Evolutionary conservation across 2,329 filamentous ascomycete species (phyloP).

Genomic region (Esteya vermicola): DNA sequence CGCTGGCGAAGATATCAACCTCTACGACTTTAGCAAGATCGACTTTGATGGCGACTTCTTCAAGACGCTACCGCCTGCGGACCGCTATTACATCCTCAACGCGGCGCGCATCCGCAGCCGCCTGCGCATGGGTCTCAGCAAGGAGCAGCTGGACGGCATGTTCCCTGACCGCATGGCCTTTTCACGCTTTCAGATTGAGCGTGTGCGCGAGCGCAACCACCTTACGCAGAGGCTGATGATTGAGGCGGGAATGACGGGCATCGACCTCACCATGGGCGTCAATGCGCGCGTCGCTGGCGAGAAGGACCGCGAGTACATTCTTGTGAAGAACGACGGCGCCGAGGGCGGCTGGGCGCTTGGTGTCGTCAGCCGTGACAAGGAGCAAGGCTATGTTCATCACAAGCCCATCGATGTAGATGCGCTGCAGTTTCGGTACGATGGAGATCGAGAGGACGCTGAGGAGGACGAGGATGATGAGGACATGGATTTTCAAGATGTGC

Average conservation of each 20-base stretch:
- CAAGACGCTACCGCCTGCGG: slow-evolving; percentile 71
- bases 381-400: slow-evolving; percentile 61
- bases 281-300: slow-evolving; percentile 66
- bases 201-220: slow-evolving; percentile 84
- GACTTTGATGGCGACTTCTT: slow-evolving; percentile 97
- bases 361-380: slow-evolving; percentile 75
- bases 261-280: slow-evolving; percentile 54
- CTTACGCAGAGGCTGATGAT: slow-evolving; percentile 91
- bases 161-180: slow-evolving; percentile 97
- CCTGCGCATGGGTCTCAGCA: slow-evolving; percentile 88
- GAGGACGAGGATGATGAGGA: slow-evolving; percentile 52
- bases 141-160: slow-evolving; percentile 92
- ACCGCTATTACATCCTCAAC: slow-evolving; percentile 95
- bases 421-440: slow-evolving; percentile 40
- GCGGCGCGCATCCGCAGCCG: slow-evolving; percentile 78
- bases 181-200: slow-evolving; percentile 88
- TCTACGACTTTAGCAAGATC: slow-evolving; percentile 97
- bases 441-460: slow-evolving; percentile 50
- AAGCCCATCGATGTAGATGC: slow-evolving; percentile 88
- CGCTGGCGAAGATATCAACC: slow-evolving; percentile 74
- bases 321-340: slow-evolving; percentile 89
- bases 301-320: slow-evolving; percentile 81
- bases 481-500: slow-evolving; percentile 74
- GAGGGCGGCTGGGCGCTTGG: slow-evolving; percentile 94
- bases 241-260: slow-evolving; percentile 75